A percentile compares a stretch with the other conserved stretches of the same genome.
Conservation (phyloP, 2,329 filamentous ascomycete species). For the Nigrospora osmanthi region DNA sequence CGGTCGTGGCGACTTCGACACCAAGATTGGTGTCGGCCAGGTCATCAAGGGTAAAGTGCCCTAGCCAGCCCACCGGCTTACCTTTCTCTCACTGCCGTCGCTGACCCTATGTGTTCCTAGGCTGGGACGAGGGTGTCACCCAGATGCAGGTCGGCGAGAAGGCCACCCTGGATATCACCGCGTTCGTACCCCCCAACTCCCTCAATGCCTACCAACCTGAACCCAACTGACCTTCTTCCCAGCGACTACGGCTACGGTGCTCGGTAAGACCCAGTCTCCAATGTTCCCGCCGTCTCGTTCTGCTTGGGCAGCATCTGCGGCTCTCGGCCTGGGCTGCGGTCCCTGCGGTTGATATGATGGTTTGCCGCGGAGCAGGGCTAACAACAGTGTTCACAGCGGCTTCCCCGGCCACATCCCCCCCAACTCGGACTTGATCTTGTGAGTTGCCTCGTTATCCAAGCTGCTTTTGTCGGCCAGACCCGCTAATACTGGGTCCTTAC, state of each 20-base stretch:
- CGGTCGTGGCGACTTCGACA: constrained; percentile 68
- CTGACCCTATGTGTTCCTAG: constrained; percentile 31
- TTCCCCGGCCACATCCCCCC: constrained; percentile 20
- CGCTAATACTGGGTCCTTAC: background rate
- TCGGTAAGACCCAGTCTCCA: constrained; percentile 13
- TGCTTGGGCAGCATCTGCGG: no score
- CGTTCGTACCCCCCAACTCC: constrained; percentile 38
- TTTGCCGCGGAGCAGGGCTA: background rate
- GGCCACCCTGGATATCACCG: constrained; percentile 72
- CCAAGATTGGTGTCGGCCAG: constrained; percentile 70
- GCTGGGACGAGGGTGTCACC: constrained; percentile 78
- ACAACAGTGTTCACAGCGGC: constrained; percentile 7
- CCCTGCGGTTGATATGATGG: background rate
- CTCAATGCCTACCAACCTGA: background rate
- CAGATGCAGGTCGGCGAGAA: constrained; percentile 90
- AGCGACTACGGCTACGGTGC: constrained; percentile 24
- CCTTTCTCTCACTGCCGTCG: background rate
- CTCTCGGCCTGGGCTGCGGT: background rate
- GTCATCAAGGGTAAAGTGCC: constrained; percentile 70
- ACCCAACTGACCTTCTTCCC: background rate
- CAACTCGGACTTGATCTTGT: constrained; percentile 24
- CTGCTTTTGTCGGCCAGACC: background rate
- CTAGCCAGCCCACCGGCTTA: background rate
- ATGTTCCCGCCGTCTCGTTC: background rate
- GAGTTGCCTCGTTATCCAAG: background rate